Evolutionary conservation across 2,329 filamentous ascomycete genomes (phyloP).

Genomic region (Ceratocystis huliohia): DNA sequence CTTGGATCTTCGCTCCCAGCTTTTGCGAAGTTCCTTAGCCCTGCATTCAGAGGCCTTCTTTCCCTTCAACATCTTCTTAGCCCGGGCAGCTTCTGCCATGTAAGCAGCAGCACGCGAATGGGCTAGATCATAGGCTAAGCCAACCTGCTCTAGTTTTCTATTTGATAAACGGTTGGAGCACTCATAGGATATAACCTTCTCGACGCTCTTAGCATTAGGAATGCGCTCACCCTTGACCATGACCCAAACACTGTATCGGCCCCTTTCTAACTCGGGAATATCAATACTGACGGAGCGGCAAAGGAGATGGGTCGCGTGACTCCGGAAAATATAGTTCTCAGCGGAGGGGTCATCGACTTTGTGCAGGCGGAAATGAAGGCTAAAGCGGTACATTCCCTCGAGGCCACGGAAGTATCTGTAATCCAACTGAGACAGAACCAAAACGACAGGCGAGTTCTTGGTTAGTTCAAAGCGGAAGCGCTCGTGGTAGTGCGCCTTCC

Average conservation of each 20-base stretch:
- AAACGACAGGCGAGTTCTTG: conserved; percentile 43
- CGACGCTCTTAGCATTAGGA: conserved; percentile 34
- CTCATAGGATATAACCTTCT: conserved; percentile 44
- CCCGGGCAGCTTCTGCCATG: conserved; percentile 38
- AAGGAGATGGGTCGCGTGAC: conserved; percentile 47
- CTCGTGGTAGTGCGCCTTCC: conserved; percentile 48
- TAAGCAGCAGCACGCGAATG: conserved; percentile 45
- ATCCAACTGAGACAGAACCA: conserved; percentile 51
- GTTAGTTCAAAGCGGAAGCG: conserved; percentile 47
- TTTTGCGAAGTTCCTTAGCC: conserved; percentile 34
- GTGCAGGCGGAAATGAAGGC: conserved; percentile 40
- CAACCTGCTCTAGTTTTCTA: conserved; percentile 46
- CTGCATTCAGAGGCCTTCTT: conserved; percentile 38
- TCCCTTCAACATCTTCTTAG: conserved; percentile 38
- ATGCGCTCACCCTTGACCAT: conserved; percentile 41
- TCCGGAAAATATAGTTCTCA: conserved; percentile 48
- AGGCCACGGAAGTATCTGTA: conserved; percentile 49
- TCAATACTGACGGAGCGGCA: conserved; percentile 46
- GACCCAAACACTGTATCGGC: conserved; percentile 45
- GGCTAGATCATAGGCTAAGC: conserved; percentile 46
- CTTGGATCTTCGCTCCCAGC: conserved; percentile 39
- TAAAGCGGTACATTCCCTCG: conserved; percentile 44
- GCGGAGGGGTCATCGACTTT: conserved; percentile 33
- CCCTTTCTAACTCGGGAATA: conserved; percentile 41
- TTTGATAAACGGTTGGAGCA: conserved; percentile 35